Evolutionary conservation across 805 yeast species (phyloP), one percentile per base, ranked within the genome.

Genomic region (Priceomyces fermenticarens): DNA sequence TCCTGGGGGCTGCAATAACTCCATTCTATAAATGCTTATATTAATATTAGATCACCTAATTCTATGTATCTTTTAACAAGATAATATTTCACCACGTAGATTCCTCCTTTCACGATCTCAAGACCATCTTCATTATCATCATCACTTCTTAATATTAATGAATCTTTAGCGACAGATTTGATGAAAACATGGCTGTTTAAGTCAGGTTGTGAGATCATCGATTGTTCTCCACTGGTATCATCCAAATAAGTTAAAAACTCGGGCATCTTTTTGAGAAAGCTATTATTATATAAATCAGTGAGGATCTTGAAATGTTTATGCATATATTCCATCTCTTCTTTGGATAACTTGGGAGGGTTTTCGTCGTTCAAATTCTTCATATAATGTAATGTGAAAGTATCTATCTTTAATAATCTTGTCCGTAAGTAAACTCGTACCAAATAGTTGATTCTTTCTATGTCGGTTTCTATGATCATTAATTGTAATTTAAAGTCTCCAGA

Each of bases 391-490:
- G 88, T 72, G 60, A 66, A 82, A 46, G 72, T 74, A 63, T 89
- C 97, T 36, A 93, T 77, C 61, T 86, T 90, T 45, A 69, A 65
- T 41, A 89, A 60, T 43, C 99, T 70, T 5, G 91, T 77, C 46
- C 99, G 73, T 27, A 90, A 67, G 58, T 88, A 91, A 10, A 88
- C 75, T 38, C 97, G 66, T n/a, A 90, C 70, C 28, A 91, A 62
- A 57, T 83, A 93, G 52, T 83, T 88, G 25, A 88, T 77, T 42
- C 99, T 68, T 53, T 93, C 98, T 16, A 93, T 73, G 51, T 93
- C 98, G 10, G 95, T 84, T 56, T 93, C 99, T 51, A 91, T 82
- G 16, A 95, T 78, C 67, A 93, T 78, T 35, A 90, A 68, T 43
- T 86, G 83, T 43, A 91, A 63, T 55, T 90, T 90, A 61, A 82